phyloP scores from a whole-genome alignment of 176 grass and related monocot species.

The Cenchrus fungigraminus region DNA sequence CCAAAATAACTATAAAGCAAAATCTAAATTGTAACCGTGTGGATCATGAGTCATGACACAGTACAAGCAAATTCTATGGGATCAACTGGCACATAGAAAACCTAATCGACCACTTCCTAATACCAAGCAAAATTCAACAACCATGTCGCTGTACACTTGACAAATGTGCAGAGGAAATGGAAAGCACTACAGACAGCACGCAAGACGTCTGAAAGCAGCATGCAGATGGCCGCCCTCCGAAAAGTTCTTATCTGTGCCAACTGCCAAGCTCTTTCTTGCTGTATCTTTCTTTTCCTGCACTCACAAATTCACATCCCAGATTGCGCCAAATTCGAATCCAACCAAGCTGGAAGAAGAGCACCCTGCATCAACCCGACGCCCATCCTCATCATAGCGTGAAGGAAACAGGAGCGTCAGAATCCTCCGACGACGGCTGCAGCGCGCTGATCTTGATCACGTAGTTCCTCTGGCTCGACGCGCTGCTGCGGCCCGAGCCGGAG shows the following conservation, averaged over 20 bases:
- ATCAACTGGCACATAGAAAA: not conserved
- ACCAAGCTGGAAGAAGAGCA: not conserved
- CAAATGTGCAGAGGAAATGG: slow-evolving; percentile 25
- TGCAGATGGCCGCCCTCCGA: not conserved
- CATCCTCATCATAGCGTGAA: slow-evolving; percentile 32
- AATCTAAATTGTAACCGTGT: not conserved
- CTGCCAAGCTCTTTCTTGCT: slow-evolving; percentile 2
- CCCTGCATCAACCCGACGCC: not conserved
- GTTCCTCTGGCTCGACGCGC: slow-evolving; percentile 25
- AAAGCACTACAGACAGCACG: not conserved
- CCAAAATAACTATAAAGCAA: not conserved
- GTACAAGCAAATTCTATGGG: not conserved
- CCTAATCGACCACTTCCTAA: not conserved
- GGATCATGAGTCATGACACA: not conserved
- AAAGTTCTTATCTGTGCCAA: slow-evolving; percentile 6
- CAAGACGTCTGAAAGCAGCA: slow-evolving; percentile 4
- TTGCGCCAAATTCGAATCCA: not conserved
- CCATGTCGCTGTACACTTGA: not conserved
- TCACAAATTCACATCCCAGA: slow-evolving; percentile 8
- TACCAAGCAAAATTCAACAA: slow-evolving; percentile 1
- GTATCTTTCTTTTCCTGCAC: slow-evolving; percentile 1
- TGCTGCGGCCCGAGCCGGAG: slow-evolving; percentile 22
- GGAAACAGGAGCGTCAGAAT: slow-evolving; percentile 27
- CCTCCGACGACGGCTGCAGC: slow-evolving; percentile 64
- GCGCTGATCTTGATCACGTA: slow-evolving; percentile 76